Evolutionary conservation across 2,329 filamentous ascomycete genomes (phyloP), one percentile per base, ranked within the genome.

Genomic region (Xylariaceae sp.): DNA sequence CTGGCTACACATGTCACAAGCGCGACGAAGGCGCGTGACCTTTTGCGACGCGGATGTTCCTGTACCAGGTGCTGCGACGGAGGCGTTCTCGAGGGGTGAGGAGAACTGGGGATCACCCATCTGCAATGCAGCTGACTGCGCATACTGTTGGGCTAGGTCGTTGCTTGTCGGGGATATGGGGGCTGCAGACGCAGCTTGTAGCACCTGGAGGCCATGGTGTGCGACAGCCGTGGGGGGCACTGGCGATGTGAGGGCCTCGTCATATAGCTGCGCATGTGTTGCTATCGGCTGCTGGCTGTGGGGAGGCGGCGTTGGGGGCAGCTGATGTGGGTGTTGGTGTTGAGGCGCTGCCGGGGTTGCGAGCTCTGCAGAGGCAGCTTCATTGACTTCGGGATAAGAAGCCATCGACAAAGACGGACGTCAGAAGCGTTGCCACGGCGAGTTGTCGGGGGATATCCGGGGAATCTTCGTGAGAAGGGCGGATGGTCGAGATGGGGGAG

Each of bases 1-100:
- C 68, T 81, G 78, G 53, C 81, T 84, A 66, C 82, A 85, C 75
- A 85, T 81, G 60, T 85, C 82, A 61, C 82, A 85, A 11, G 82
- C 82, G 43, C 82, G 78, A 54, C 82, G 75, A 26, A 85, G 73
- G 6, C 82, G 78, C 23, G 81, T 84, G 39, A 80, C 71, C 69
- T 82, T 83, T 23, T 68, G 66, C 11, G 59, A 55, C 8, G 56
- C 45, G 10, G 59, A 54, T 3, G 51, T 39, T 7, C 13, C 44
- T 11, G 18, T 11, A 16, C 46, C 33, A 2, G 60, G 50, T 10
- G 50, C n/a, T 13, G 40, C 15, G 10, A 53, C 24, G 37, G 48
- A 16, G 18, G 41, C 40, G 27, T 51, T 42, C 1, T 49, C 41
- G 6, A 60, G 45, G n/a, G 56, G 30, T 13, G 60, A 44, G 3